Conservation (phyloP, 169 alveolate genomes). For the Miamiensis avidus region DNA sequence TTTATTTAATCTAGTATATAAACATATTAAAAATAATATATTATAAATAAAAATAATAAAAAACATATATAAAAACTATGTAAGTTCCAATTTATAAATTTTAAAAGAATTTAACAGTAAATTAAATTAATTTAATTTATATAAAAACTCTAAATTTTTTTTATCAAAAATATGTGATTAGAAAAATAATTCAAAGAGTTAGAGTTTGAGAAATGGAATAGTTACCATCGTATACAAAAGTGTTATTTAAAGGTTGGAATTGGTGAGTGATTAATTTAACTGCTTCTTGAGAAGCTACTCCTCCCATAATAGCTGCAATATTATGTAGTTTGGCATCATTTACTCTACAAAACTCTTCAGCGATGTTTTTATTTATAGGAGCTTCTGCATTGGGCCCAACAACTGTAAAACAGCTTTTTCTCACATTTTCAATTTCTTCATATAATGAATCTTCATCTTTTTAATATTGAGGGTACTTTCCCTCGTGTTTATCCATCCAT, state of each 20-base stretch:
- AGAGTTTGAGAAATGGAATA: neutral
- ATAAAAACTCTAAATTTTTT: no score
- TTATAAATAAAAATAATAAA: no score
- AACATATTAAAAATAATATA: no score
- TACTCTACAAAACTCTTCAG: conserved; percentile 71
- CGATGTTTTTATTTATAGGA: conserved; percentile 12
- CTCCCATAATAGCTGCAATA: conserved; percentile 84
- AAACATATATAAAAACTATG: no score
- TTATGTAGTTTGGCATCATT: conserved; percentile 77
- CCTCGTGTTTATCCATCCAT: conserved; percentile 42
- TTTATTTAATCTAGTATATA: no score
- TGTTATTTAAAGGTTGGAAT: conserved; percentile 84
- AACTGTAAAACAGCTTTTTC: conserved; percentile 8
- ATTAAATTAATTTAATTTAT: no score
- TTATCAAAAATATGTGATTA: no score
- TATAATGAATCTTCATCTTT: conserved; percentile 38
- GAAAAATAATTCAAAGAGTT: neutral
- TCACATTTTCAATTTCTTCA: conserved; percentile 43
- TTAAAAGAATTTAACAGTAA: no score
- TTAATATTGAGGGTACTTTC: conserved; percentile 67
- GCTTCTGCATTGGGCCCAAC: conserved; percentile 38
- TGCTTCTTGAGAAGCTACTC: conserved; percentile 89
- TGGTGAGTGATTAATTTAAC: conserved; percentile 84
- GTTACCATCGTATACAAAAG: conserved; percentile 82
- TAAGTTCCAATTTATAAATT: no score